Evolutionary conservation across 2,329 filamentous ascomycete genomes (phyloP), one percentile per base, ranked within the genome.

Genomic region (Bipolaris bicolor): DNA sequence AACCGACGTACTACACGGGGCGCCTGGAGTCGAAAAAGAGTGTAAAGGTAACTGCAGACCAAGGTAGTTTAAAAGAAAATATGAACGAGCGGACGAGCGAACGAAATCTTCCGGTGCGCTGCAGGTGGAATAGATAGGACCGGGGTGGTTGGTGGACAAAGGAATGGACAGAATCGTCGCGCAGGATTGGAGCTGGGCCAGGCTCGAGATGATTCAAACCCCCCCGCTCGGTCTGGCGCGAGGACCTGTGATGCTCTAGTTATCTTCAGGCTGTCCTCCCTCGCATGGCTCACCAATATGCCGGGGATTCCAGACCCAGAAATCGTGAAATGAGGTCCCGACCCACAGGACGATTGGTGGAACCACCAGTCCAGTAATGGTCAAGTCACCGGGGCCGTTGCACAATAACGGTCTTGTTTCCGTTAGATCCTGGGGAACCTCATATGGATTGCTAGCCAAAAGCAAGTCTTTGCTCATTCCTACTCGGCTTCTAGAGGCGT

Each of bases 261-360:
- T 34, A 24, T 57, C 47, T 60, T 44, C 46, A 49, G 52, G 58
- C 22, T 57, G 49, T 55, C 51, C 51, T 55, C 40, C 43, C 58
- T 50, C 52, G 58, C 58, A 52, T 57, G 47, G 57, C 60, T 56
- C 58, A 59, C 58, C 60, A 60, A 64, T 40, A 55, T 51, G 44
- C 52, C 47, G 45, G 54, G 43, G 48, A 57, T 58, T 67, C 67
- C 61, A 65, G 66, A 60, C 59, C 61, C 54, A 47, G 58, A 54
- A 40, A 55, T 26, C 41, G 33, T 43, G 58, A 67, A 63, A 66
- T 67, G 58, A 64, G 55, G 40, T 44, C 57, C 36, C 56, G 55
- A 60, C 58, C 34, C 55, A 49, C 63, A 64, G 61, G 63, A 63
- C 51, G 26, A 64, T 68, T 68, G 63, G 67, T 70, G 67, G 67